Evolutionary conservation across 1,284 basidiomycete species (phyloP), one percentile per base, ranked within the genome.

Genomic region (Leccinum solheimii): DNA sequence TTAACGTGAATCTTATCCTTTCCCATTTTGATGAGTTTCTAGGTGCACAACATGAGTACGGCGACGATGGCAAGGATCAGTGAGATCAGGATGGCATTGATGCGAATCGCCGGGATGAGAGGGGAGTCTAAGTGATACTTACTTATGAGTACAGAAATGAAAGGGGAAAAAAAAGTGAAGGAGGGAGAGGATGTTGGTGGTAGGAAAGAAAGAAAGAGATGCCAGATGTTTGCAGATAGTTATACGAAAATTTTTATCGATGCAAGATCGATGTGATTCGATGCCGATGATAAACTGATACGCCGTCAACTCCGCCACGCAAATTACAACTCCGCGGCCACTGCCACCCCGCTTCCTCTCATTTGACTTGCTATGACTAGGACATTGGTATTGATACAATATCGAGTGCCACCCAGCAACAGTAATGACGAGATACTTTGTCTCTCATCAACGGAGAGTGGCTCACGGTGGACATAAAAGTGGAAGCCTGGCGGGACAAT

Each of bases 1-100:
- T 94, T 94, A 84, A 94, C 86, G 86, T 94, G 91, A 71, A 72
- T 80, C 83, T 92, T 93, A 68, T 92, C 90, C 83, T 94, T 93
- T 87, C 91, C 91, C 91, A 93, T 93, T 87, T 86, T 89, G 74
- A 76, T 69, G 73, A 75, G 74, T 77, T 80, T 84, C 81, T 86
- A 72, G 58, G 57, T 30, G 58, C 38, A 59, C 51, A 30, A 9
- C 8, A 67, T 80, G 59, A 79, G 75, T 63, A 70, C 36, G 27
- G 38, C 30, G 38, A 53, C 62, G 69, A 78, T 76, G 71, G 69
- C 63, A 63, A 57, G 59, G 68, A 76, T 74, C 64, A 60, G 67
- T 56, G 64, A 58, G 56, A 66, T 64, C 62, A 63, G 63, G 68
- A 62, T 58, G 56, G 54, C 3, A 49, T 32, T 56, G 67, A 64